phyloP scores from a whole-genome alignment of 805 yeast genomes.

The Pichia rugopelliculosa region DNA sequence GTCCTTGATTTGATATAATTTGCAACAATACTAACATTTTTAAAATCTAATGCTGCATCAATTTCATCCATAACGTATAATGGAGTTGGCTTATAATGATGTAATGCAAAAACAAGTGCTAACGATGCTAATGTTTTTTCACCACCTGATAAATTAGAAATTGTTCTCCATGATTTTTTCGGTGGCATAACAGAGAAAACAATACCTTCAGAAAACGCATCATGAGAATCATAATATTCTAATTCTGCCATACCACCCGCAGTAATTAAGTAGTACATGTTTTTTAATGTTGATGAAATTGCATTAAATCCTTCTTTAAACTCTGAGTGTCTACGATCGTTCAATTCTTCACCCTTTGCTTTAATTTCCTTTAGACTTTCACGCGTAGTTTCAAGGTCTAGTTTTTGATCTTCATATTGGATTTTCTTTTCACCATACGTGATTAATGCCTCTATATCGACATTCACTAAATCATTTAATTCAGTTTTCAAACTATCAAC shows the following conservation, averaged over 20 bases:
- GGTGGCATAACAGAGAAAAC: constrained; percentile 99
- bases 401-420: constrained; percentile 58
- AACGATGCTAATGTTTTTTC: constrained; percentile 92
- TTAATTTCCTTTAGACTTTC: constrained; percentile 55
- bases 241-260: constrained; percentile 99
- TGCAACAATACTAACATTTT: constrained; percentile 96
- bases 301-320: constrained; percentile 88
- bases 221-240: constrained; percentile 89
- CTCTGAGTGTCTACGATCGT: constrained; percentile 70
- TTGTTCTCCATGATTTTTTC: constrained; percentile 94
- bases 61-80: constrained; percentile 98
- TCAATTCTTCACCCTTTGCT: constrained; percentile 56
- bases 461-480: constrained; percentile 44
- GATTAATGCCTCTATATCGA: constrained; percentile 66
- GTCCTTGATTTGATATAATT: constrained; percentile 94
- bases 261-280: constrained; percentile 97
- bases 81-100: constrained; percentile 94
- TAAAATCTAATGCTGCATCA: constrained; percentile 95
- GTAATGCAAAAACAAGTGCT: constrained; percentile 93
- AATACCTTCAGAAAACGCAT: constrained; percentile 97
- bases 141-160: constrained; percentile 93
- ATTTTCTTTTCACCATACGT: constrained; percentile 64
- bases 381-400: constrained; percentile 43
- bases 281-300: constrained; percentile 83
- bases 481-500: constrained; percentile 49